Evolutionary conservation across 345 rosid genomes (phyloP), one percentile per base, ranked within the genome.

Genomic region (Arabis alpina): DNA sequence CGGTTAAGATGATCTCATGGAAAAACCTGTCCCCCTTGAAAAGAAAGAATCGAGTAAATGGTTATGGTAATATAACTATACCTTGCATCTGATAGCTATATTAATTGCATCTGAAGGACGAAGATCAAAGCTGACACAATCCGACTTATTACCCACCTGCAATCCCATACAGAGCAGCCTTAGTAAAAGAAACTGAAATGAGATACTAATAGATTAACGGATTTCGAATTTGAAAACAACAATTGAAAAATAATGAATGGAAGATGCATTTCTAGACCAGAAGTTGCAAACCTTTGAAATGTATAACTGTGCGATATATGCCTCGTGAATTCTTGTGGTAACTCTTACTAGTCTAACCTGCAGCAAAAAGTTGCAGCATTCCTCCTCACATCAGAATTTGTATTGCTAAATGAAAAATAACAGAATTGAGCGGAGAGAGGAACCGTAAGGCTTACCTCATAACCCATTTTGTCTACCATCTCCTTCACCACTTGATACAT

Each of bases 21-120:
- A 28, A 12, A 8, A 25, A 51, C 30, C 23, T 19, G 30, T 27
- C 4, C 30, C 30, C 30, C 30, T 27, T 27, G 30, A 27, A 27
- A 27, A 27, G 30, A 27, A 27, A 27, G 30, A 27, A 27, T 27
- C 4, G 30, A 27, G 30, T 2, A 27, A 27, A 67, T 4, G 3
- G 47, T 42, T 32, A 23, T 15, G 57, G 13, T 19, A 9, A 27
- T 27, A 27, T 27, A 27, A 27, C 30, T 19, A 45, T 80, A 93
- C 98, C 94, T 93, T 86, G 94, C 97, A 93, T 82, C 96, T 86
- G 59, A 93, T 96, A 15, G 97, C 98, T 74, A 91, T 93, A 67
- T 93, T 93, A 65, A 93, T 87, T 64, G 98, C 98, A 83, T 93
- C 98, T 37, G 98, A 93, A 67, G 98, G 98, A 43, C 96, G 82